Evolutionary conservation across 495 filamentous ascomycete species (phyloP).

Genomic region (Beverwykella pulmonaria): DNA sequence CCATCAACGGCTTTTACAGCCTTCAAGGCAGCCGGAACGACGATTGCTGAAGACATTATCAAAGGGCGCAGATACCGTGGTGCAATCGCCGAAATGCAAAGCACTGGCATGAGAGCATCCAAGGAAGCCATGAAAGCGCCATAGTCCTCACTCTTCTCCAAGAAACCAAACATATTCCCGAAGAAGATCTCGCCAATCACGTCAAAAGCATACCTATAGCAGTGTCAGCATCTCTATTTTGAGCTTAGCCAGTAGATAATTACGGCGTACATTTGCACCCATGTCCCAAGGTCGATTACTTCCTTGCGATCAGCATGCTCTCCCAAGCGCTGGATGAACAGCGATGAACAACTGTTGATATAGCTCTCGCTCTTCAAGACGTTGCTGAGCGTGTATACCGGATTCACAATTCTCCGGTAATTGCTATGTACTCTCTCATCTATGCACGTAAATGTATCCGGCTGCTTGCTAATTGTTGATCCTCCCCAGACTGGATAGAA

Average conservation of each 20-base stretch:
- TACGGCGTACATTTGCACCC: slow-evolving; percentile 22
- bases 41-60: not conserved
- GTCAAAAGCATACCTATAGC: slow-evolving; percentile 56
- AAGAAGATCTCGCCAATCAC: slow-evolving; percentile 70
- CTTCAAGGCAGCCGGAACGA: not conserved
- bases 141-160: slow-evolving; percentile 44
- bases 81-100: not conserved
- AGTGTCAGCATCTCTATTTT: not conserved
- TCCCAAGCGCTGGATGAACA: slow-evolving; percentile 7
- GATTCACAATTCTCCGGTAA: slow-evolving; percentile 6
- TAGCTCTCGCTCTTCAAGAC: slow-evolving; percentile 20
- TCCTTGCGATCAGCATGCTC: slow-evolving; percentile 9
- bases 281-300: slow-evolving; percentile 15
- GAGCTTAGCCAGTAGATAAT: not conserved
- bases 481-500: slow-evolving; percentile 1
- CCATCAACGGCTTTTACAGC: slow-evolving; percentile 2
- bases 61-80: slow-evolving; percentile 1
- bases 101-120: slow-evolving; percentile 1
- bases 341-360: not conserved
- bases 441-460: slow-evolving; percentile 13
- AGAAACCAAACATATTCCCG: slow-evolving; percentile 57
- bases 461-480: slow-evolving; percentile 1
- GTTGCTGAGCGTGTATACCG: slow-evolving; percentile 10
- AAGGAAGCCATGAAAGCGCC: slow-evolving; percentile 47
- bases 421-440: slow-evolving; percentile 13